Evolutionary conservation across 129 eudicot genomes (phyloP).

Genomic region (Glebionis coronaria): DNA sequence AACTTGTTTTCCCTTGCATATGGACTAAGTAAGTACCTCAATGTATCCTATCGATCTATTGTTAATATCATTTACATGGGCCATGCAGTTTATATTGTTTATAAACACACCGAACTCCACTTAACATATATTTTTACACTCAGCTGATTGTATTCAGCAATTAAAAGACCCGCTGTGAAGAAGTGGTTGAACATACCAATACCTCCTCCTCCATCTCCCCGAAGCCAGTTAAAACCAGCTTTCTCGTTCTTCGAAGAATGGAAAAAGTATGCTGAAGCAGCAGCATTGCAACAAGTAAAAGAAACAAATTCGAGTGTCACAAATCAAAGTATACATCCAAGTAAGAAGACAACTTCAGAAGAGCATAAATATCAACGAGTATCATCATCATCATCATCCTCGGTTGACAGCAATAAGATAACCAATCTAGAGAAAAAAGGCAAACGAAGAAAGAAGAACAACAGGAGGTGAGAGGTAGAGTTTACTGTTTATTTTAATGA

Average conservation of each 20-base stretch:
- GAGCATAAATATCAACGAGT: conserved; percentile 33
- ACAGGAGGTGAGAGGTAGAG: conserved; percentile 27
- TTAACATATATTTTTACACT: background rate
- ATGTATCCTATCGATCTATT: background rate
- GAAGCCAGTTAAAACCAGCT: conserved; percentile 30
- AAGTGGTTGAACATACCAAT: conserved; percentile 60
- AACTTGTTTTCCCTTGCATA: conserved; percentile 68
- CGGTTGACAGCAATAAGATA: conserved; percentile 65
- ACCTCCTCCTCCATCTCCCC: conserved; percentile 44
- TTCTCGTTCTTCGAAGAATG: conserved; percentile 45
- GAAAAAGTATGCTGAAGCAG: conserved; percentile 49
- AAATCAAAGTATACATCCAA: conserved; percentile 9
- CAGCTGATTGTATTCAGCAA: conserved; percentile 40
- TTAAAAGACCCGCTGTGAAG: conserved; percentile 61
- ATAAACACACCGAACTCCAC: background rate
- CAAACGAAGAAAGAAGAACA: conserved; percentile 74
- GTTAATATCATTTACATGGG: background rate
- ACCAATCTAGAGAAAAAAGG: conserved; percentile 66
- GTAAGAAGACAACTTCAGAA: conserved; percentile 25
- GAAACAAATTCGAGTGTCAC: conserved; percentile 6
- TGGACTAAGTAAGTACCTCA: conserved; percentile 47
- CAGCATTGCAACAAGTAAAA: conserved; percentile 10
- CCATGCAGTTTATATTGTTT: background rate
- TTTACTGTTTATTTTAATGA: too few species aligned
- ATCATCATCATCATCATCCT: conserved; percentile 23